A percentile compares a stretch with the other conserved stretches of the same genome.
Conservation (phyloP, 768 basidiomycete species). For the Russula foetens region DNA sequence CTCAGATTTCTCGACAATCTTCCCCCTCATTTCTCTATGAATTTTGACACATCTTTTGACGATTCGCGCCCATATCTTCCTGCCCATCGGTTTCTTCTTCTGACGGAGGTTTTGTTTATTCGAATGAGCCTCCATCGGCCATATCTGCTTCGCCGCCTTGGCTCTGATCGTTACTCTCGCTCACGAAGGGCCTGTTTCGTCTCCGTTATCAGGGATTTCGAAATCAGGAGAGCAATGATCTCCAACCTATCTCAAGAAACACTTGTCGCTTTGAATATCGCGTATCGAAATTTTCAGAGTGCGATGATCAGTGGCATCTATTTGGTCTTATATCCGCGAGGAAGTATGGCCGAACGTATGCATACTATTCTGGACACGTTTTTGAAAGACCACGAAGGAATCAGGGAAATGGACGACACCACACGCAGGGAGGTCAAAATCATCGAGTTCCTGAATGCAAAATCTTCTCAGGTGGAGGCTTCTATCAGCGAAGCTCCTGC, state of each 20-base stretch:
- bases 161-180: conserved; percentile 71
- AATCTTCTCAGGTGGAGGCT: conserved; percentile 42
- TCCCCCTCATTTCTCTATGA: conserved; percentile 69
- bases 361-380: conserved; percentile 74
- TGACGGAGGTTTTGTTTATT: conserved; percentile 85
- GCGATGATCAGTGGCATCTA: conserved; percentile 88
- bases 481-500: conserved; percentile 7
- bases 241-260: conserved; percentile 53
- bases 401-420: conserved; percentile 70
- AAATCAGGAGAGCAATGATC: conserved; percentile 64
- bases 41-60: conserved; percentile 75
- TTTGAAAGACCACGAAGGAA: conserved; percentile 52
- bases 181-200: conserved; percentile 87
- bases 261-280: conserved; percentile 65
- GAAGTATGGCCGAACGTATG: conserved; percentile 62
- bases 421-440: conserved; percentile 77
- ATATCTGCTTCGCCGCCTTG: conserved; percentile 72
- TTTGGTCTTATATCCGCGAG: conserved; percentile 69
- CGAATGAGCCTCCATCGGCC: conserved; percentile 81
- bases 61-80: conserved; percentile 56
- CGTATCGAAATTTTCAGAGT: conserved; percentile 82
- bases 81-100: conserved; percentile 79
- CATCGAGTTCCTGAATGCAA: conserved; percentile 71
- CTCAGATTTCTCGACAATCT: conserved; percentile 65
- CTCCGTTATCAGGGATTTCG: conserved; percentile 80